Conservation (phyloP, 257 asterid genomes). For the Lycium barbarum region DNA sequence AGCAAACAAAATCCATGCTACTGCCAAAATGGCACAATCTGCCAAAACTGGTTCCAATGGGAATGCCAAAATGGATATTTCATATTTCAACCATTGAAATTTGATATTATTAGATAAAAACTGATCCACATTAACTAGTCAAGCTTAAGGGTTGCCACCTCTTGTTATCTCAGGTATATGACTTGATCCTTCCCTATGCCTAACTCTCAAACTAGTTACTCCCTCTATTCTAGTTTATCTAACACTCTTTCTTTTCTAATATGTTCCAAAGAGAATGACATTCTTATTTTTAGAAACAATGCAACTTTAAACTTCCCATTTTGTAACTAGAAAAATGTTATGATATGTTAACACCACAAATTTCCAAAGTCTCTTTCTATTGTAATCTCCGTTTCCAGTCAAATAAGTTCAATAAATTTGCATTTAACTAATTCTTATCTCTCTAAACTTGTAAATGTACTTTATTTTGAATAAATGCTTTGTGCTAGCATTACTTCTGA, state of each 20-base stretch:
- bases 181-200: neutral
- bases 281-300: neutral
- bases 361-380: neutral
- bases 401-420: neutral
- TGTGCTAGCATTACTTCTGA: constrained; percentile 8
- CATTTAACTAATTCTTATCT: neutral
- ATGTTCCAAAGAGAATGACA: neutral
- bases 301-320: constrained; percentile 14
- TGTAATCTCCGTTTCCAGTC: neutral
- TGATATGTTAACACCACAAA: neutral
- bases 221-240: neutral
- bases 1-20: constrained; percentile 50
- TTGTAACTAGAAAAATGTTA: neutral
- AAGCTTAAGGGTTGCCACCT: neutral
- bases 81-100: constrained; percentile 28
- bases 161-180: constrained; percentile 15
- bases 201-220: neutral
- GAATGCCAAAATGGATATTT: constrained; percentile 29
- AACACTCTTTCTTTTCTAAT: neutral
- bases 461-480: neutral
- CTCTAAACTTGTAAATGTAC: neutral
- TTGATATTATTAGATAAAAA: constrained; percentile 12
- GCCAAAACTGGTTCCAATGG: constrained; percentile 33
- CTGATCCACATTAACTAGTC: constrained; percentile 7
- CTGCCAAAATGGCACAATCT: constrained; percentile 47